phyloP scores from a whole-genome alignment of 371 early-diverging fungal genomes.

The Enterospora canceri region DNA sequence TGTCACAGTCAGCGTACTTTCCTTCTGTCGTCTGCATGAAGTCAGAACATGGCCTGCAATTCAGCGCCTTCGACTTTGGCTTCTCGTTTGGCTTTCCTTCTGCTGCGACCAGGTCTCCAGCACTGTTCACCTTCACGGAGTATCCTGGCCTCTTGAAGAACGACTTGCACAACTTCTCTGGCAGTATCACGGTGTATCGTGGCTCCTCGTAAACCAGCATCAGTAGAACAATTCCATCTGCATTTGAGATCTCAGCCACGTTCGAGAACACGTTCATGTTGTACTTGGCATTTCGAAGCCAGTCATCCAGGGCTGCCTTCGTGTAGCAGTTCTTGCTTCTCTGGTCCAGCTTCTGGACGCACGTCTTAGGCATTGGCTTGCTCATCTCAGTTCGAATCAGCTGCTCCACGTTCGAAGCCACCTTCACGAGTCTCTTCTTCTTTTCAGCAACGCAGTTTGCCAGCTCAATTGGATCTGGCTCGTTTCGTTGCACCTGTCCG shows the following conservation, averaged over 20 bases:
- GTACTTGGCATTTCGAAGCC: neutral
- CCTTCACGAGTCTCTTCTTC: neutral
- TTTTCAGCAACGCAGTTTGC: neutral
- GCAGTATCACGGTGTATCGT: neutral
- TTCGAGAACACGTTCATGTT: neutral
- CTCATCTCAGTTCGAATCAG: neutral
- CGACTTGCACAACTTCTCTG: neutral
- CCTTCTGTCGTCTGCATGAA: constrained; percentile 2
- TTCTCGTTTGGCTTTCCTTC: neutral
- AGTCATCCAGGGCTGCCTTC: neutral
- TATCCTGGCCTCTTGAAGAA: neutral
- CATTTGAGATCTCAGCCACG: neutral
- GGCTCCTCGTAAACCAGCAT: neutral
- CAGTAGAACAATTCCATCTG: neutral
- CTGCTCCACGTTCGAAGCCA: neutral
- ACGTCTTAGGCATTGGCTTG: neutral
- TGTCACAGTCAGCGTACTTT: neutral
- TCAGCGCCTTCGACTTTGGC: neutral
- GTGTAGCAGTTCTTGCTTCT: neutral
- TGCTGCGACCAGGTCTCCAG: neutral
- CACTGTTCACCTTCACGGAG: neutral
- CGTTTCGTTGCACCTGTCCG: neutral
- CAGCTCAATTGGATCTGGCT: neutral
- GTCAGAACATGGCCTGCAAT: constrained; percentile 4
- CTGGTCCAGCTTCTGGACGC: neutral